phyloP scores from a whole-genome alignment of 1,139 yeast species.

The Kodamaea alishanica region DNA sequence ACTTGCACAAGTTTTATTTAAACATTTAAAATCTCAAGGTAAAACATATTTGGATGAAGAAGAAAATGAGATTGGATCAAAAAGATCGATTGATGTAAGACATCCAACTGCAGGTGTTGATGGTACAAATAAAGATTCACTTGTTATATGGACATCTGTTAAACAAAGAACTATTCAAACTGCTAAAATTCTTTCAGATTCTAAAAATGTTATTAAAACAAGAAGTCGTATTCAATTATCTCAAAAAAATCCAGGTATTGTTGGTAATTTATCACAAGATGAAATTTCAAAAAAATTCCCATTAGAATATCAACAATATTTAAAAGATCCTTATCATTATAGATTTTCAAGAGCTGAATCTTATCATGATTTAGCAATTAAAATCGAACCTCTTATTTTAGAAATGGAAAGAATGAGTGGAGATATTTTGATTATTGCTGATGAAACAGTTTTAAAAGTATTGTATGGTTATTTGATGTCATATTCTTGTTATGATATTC shows the following conservation, averaged over 20 bases:
- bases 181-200: slow-evolving; percentile 59
- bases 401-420: slow-evolving; percentile 92
- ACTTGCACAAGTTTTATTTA: slow-evolving; percentile 34
- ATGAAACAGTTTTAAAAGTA: slow-evolving; percentile 84
- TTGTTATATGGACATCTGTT: slow-evolving; percentile 90
- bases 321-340: slow-evolving; percentile 84
- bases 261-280: slow-evolving; percentile 60
- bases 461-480: slow-evolving; percentile 95
- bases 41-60: slow-evolving; percentile 24
- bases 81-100: slow-evolving; percentile 23
- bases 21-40: slow-evolving; percentile 33
- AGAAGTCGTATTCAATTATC: slow-evolving; percentile 79
- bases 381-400: slow-evolving; percentile 86
- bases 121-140: slow-evolving; percentile 46
- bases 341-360: slow-evolving; percentile 91
- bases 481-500: slow-evolving; percentile 81
- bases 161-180: slow-evolving; percentile 80
- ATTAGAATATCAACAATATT: slow-evolving; percentile 61
- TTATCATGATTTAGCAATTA: slow-evolving; percentile 91
- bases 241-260: slow-evolving; percentile 88
- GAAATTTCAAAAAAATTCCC: slow-evolving; percentile 63
- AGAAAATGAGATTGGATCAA: slow-evolving; percentile 9
- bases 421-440: slow-evolving; percentile 87
- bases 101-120: slow-evolving; percentile 50
- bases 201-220: slow-evolving; percentile 44